Percentiles rank a stretch among this genome's conserved stretches.
These are phyloP conservation scores for Malus hybrid DNA, from an alignment of 331 rosid species.

Conservation along the genomic window DNA sequence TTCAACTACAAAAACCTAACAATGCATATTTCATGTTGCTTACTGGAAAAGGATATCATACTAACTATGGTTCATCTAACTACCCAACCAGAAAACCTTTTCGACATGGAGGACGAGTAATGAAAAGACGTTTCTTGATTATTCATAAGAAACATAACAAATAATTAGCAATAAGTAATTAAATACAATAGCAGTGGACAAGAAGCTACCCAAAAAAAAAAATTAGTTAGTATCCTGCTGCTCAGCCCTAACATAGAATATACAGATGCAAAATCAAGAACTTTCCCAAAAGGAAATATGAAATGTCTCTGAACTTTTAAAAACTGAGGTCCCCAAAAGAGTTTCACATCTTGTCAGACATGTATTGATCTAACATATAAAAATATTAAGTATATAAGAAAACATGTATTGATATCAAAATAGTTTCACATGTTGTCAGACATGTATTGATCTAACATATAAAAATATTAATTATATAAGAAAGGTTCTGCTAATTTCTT, in stretches of 20 bases:
- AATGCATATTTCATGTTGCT: background rate
- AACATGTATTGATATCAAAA: too few relatives aligned
- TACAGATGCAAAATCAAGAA: background rate
- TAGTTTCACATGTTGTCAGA: too few relatives aligned
- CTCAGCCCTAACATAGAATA: background rate
- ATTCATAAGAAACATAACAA: background rate
- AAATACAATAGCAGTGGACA: background rate
- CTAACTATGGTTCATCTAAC: background rate
- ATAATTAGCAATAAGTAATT: background rate
- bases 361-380: too few relatives aligned
- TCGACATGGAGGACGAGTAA: background rate
- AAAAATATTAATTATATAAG: too few relatives aligned
- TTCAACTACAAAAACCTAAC: background rate
- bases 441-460: too few relatives aligned
- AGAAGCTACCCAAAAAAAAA: background rate
- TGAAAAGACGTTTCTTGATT: background rate
- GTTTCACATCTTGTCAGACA: too few relatives aligned
- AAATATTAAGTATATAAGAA: too few relatives aligned
- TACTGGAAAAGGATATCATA: background rate
- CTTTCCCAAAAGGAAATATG: background rate
- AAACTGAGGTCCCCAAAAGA: too few relatives aligned
- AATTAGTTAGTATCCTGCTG: background rate
- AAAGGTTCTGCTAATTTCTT: too few relatives aligned
- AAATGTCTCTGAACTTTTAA: background rate
- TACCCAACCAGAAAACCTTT: too few relatives aligned